Evolutionary conservation across 805 yeast species (phyloP).

Genomic region (Jamesozyma piceae): DNA sequence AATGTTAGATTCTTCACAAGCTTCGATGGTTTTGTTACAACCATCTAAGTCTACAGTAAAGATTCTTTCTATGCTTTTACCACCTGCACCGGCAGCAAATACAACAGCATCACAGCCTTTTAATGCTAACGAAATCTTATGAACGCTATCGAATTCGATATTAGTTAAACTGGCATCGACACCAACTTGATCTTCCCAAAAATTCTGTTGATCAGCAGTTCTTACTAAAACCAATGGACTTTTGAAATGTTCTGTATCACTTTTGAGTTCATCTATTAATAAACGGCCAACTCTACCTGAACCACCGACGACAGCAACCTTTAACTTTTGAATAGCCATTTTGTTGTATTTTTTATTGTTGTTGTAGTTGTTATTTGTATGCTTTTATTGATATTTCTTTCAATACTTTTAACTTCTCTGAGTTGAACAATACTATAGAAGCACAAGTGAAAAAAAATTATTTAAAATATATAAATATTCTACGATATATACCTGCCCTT

Average conservation of each 20-base stretch:
- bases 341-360: no score
- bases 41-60: conserved; percentile 53
- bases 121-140: conserved; percentile 31
- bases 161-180: conserved; percentile 32
- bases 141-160: conserved; percentile 31
- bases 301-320: conserved; percentile 47
- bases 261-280: conserved; percentile 32
- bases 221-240: conserved; percentile 40
- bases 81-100: conserved; percentile 46
- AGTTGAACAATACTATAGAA: no score
- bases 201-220: conserved; percentile 34
- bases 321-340: conserved; percentile 7
- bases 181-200: conserved; percentile 32
- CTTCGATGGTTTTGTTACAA: conserved; percentile 48
- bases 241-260: conserved; percentile 22
- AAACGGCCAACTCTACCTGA: conserved; percentile 52
- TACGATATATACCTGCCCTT: no score
- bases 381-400: no score
- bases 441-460: no score
- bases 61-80: conserved; percentile 38
- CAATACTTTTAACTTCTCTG: no score
- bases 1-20: conserved; percentile 36
- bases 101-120: conserved; percentile 47
- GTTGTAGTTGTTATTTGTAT: no score
- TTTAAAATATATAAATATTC: no score